phyloP scores from a whole-genome alignment of 495 filamentous ascomycete genomes.

The Extremus antarcticus region DNA sequence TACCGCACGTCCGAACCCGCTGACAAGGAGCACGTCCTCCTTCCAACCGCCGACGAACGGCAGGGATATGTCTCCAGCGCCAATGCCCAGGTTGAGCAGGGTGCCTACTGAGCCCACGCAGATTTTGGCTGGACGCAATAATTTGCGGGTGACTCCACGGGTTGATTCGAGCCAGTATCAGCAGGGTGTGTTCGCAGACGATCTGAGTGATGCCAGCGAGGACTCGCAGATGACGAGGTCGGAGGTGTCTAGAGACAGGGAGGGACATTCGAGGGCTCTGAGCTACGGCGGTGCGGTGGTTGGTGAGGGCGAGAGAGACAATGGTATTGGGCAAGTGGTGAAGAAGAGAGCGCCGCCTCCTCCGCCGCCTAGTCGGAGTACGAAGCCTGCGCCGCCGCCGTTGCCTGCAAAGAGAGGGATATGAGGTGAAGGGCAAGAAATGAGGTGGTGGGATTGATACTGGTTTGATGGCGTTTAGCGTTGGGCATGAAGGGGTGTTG shows the following conservation, averaged over 20 bases:
- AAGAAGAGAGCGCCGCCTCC: conserved; percentile 67
- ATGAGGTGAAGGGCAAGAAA: no score
- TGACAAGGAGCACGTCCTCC: conserved; percentile 38
- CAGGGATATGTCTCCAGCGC: conserved; percentile 38
- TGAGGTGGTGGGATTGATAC: no score
- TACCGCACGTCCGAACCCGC: conserved; percentile 32
- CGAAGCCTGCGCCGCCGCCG: conserved; percentile 59
- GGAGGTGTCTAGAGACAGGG: no score
- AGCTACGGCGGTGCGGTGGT: conserved; percentile 45
- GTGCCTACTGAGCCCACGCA: conserved; percentile 46
- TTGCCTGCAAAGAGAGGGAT: no score
- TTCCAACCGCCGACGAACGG: conserved; percentile 48
- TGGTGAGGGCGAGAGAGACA: conserved; percentile 39
- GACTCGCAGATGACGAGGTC: conserved; percentile 53
- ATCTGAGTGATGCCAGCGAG: conserved; percentile 53
- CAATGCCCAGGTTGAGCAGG: conserved; percentile 40
- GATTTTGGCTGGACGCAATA: conserved; percentile 34
- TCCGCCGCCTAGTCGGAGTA: conserved; percentile 67
- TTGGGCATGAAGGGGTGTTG: no score
- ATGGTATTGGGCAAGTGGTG: conserved; percentile 23
- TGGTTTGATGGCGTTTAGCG: no score
- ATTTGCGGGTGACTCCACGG: conserved; percentile 34
- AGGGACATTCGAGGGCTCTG: no score
- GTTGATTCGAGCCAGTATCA: conserved; percentile 20
- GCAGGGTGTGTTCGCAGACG: conserved; percentile 55